Conservation (phyloP, 202 grass and related monocot genomes). For the Dendrocalamus latiflorus region DNA sequence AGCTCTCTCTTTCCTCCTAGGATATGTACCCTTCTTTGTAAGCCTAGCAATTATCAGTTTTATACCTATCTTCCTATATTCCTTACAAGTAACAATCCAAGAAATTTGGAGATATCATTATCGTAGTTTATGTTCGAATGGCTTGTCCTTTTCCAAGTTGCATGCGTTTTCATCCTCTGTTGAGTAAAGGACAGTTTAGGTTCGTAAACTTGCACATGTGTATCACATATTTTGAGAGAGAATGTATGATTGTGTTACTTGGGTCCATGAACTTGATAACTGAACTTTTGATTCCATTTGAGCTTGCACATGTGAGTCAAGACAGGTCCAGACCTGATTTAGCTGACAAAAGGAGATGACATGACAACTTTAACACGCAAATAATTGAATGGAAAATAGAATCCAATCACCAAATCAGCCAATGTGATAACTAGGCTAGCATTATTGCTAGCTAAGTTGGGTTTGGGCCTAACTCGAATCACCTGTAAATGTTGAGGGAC, state of each 20-base stretch:
- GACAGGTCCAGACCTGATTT: background rate
- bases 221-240: background rate
- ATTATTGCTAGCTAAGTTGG: background rate
- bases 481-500: background rate
- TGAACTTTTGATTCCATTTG: background rate
- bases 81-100: background rate
- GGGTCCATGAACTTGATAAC: background rate
- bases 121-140: background rate
- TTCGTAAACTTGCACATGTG: background rate
- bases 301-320: constrained; percentile 1
- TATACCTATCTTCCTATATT: background rate
- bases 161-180: background rate
- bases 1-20: background rate
- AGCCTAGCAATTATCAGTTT: background rate
- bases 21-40: background rate
- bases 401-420: background rate
- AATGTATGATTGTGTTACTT: background rate
- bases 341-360: background rate
- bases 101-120: background rate
- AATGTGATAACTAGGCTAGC: background rate
- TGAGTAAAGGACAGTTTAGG: background rate
- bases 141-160: background rate
- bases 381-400: background rate
- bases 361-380: background rate
- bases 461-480: background rate